Base-by-base conservation (phyloP, 345 rosid genomes). In the Boechera divaricarpa region DNA sequence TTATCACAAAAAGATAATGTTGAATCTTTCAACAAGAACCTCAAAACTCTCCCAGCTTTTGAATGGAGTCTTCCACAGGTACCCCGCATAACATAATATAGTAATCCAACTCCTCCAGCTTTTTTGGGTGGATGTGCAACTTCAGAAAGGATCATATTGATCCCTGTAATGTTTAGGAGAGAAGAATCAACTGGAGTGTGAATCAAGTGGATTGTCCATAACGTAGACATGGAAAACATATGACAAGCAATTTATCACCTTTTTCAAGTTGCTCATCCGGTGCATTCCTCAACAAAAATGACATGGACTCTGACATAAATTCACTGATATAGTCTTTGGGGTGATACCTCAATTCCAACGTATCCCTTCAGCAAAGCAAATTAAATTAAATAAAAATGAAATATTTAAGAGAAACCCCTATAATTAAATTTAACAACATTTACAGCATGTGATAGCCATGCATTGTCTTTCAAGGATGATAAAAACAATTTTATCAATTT, bases 221-320 rank as follows among this genome's bases (percentile, higher is more conserved):
- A 69, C 52, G 47, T 29, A 52, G 13, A 65, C 44, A 51, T 24
- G 35, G 61, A 32, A 53, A 55, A 63, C 4, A 48, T 63, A 69
- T 28, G 59, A 69, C 42, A 57, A 47, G 76, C 62, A 75, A 32
- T 56, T 53, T 1, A 61, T 71, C 77, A 94, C 98, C 97, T 89
- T 72, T 80, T 72, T 54, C 80, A 67, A 85, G 88, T 68, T 88
- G 87, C 69, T 83, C 86, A 45, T 74, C 61, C 18, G 83, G 76
- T 65, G 97, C 88, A 78, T 84, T 92, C 85, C 99, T 90, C 80
- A 95, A 86, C 88, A 92, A 81, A 85, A 89, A 89, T 73, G 99
- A 89, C 63, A 85, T 83, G 60, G 94, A 84, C 59, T 81, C 89
- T 70, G 97, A 92, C 91, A 90, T 86, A 69, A 88, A 83, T 57